phyloP scores from a whole-genome alignment of 768 basidiomycete species.

The Tricholoma sp. region DNA sequence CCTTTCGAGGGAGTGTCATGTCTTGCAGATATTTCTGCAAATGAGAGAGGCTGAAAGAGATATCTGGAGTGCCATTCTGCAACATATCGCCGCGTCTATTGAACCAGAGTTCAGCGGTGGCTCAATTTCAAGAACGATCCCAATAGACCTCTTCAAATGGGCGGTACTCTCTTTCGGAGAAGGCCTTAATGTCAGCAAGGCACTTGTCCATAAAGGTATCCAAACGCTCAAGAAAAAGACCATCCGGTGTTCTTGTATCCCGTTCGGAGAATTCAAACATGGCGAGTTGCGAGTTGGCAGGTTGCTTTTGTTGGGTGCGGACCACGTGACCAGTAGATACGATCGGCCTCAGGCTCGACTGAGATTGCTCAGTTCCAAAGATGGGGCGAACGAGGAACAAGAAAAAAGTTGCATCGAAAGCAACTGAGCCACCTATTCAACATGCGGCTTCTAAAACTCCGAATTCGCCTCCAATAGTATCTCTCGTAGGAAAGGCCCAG shows the following conservation, averaged over 20 bases:
- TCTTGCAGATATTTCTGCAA: conserved; percentile 3
- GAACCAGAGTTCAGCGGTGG: conserved; percentile 18
- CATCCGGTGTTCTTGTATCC: conserved; percentile 34
- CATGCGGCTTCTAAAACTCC: conserved; percentile 12
- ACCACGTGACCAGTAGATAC: too few species aligned
- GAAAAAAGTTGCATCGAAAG: conserved; percentile 37
- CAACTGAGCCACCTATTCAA: conserved; percentile 20
- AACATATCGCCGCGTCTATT: conserved; percentile 44
- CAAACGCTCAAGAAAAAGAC: conserved; percentile 57
- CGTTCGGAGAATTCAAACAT: conserved; percentile 33
- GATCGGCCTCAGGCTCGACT: too few species aligned
- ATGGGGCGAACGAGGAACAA: conserved; percentile 57
- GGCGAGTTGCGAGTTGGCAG: neutral
- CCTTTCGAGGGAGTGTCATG: conserved; percentile 16
- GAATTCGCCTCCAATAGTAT: conserved; percentile 39
- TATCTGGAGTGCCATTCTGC: conserved; percentile 62
- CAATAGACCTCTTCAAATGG: conserved; percentile 55
- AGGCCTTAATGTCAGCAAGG: conserved; percentile 50
- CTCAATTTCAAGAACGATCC: conserved; percentile 13
- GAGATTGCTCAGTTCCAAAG: conserved; percentile 23
- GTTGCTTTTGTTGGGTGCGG: neutral
- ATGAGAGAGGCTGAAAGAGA: conserved; percentile 36
- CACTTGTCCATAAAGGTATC: conserved; percentile 59
- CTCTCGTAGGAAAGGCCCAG: conserved; percentile 74
- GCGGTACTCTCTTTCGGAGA: conserved; percentile 53